Evolutionary conservation across 805 yeast species (phyloP), one percentile per base, ranked within the genome.

Genomic region (Candida alai): DNA sequence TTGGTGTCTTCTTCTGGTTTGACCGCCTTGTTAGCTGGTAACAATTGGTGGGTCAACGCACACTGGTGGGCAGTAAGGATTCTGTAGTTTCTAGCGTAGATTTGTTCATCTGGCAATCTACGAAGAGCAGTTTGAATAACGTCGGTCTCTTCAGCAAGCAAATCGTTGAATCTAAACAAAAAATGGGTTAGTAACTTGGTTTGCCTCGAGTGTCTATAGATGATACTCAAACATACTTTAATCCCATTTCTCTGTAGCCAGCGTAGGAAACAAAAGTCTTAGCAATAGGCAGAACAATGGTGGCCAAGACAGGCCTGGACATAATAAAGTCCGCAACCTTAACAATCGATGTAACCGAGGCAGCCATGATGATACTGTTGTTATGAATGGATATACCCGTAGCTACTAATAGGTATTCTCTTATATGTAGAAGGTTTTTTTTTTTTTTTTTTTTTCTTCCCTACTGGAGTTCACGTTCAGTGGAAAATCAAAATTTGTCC

Each of bases 171-270:
- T 66, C 32, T 30, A 30, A 18, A 28, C 4, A 19, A 4, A 30
- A 8, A 19, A n/a, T n/a, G n/a, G 9, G 83, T 17, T 30, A 16
- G 26, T 19, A 23, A n/a, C n/a, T n/a, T n/a, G n/a, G n/a, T n/a
- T n/a, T n/a, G n/a, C n/a, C n/a, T 38, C 24, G 8, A 24, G 8
- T 9, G 18, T 24, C 18, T 17, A 28, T 12, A 14, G 31, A 44
- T 58, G 56, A 24, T 44, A 57, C 14, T 5, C 10, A 10, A 6
- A 30, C 32, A 20, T 32, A 32, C 34, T 68, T 86, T 53, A 93
- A 76, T 36, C 98, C 98, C 70, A 93, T 65, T 63, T 88, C 78
- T 74, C 97, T 84, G 84, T 93, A 93, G 40, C 97, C 97, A 37
- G 95, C 73, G 46, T 74, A 73, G 47, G 79, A 69, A 48, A 75